A percentile compares a stretch with the other conserved stretches of the same genome.
Conservation (phyloP, 805 yeast genomes). For the Cyberlindnera euphorbiiphila region DNA sequence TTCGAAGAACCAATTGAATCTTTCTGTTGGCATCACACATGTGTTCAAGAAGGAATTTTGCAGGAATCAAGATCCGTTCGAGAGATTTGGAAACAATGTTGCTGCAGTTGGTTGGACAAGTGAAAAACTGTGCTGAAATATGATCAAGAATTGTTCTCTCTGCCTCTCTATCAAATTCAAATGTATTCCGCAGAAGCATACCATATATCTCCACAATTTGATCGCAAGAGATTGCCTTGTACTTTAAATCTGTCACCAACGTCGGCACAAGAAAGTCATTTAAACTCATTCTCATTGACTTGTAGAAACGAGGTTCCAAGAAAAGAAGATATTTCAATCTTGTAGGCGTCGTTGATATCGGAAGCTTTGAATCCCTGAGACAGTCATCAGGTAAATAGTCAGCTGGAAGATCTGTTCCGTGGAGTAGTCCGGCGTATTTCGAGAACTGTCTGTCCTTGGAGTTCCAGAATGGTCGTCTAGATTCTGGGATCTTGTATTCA, state of each 20-base stretch:
- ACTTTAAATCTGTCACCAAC: conserved; percentile 45
- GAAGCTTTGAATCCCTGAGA: background rate
- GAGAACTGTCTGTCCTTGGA: conserved; percentile 3
- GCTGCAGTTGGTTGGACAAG: conserved; percentile 79
- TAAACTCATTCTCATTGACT: conserved; percentile 44
- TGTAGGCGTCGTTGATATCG: conserved; percentile 36
- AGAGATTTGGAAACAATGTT: conserved; percentile 32
- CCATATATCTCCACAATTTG: conserved; percentile 57
- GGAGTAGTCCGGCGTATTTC: conserved; percentile 18
- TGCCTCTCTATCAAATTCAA: conserved; percentile 81
- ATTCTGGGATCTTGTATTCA: conserved; percentile 15
- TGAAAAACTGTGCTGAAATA: conserved; percentile 80
- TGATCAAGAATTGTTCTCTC: conserved; percentile 72
- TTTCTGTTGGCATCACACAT: conserved; percentile 5
- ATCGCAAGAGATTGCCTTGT: conserved; percentile 45
- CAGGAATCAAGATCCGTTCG: conserved; percentile 8
- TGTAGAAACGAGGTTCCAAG: conserved; percentile 58
- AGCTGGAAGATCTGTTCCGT: conserved; percentile 15
- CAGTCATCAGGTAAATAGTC: conserved; percentile 1
- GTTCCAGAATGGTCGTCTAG: conserved; percentile 25
- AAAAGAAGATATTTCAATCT: conserved; percentile 56
- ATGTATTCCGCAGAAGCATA: conserved; percentile 42
- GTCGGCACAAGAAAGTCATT: conserved; percentile 51
- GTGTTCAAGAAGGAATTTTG: conserved; percentile 4
- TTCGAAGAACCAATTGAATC: conserved; percentile 26